Evolutionary conservation across 2,329 filamentous ascomycete genomes (phyloP).

Genomic region (Fusarium sp.): DNA sequence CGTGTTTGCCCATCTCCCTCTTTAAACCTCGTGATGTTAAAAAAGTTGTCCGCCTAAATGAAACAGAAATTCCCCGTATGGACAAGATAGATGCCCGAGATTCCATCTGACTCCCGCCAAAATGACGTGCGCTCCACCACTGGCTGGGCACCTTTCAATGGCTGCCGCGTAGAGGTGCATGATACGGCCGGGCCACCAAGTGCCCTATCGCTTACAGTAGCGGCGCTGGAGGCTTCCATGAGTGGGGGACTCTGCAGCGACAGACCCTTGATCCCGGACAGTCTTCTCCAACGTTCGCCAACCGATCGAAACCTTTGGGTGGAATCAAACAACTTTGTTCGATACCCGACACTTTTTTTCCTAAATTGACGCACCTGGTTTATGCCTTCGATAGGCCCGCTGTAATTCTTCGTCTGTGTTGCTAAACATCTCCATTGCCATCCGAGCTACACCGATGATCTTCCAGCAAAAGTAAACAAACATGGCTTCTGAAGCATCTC

Average conservation of each 20-base stretch:
- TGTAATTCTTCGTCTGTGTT: conserved; percentile 5
- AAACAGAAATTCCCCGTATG: conserved; percentile 6
- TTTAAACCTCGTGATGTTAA: conserved; percentile 30
- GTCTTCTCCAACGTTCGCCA: conserved; percentile 43
- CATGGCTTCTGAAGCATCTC: conserved; percentile 51
- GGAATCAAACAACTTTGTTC: conserved; percentile 17
- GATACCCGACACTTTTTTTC: conserved; percentile 2
- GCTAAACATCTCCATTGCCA: background rate
- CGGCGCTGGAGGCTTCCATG: conserved; percentile 21
- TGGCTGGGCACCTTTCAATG: conserved; percentile 16
- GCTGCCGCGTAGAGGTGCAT: conserved; percentile 11
- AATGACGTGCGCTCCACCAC: conserved; percentile 41
- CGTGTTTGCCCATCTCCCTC: conserved; percentile 8
- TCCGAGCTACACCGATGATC: conserved; percentile 26
- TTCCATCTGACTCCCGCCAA: conserved; percentile 1
- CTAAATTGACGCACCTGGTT: conserved; percentile 6
- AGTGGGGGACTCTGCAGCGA: conserved; percentile 32
- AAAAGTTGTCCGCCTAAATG: background rate
- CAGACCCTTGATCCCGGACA: conserved; percentile 19
- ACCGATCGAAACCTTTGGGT: conserved; percentile 21
- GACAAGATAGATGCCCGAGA: background rate
- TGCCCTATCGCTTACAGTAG: conserved; percentile 37
- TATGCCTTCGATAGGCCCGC: background rate
- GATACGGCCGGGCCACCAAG: conserved; percentile 30
- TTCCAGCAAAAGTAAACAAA: conserved; percentile 31